phyloP scores from a whole-genome alignment of 1,139 yeast genomes.

The Magnusiomyces sp. region DNA sequence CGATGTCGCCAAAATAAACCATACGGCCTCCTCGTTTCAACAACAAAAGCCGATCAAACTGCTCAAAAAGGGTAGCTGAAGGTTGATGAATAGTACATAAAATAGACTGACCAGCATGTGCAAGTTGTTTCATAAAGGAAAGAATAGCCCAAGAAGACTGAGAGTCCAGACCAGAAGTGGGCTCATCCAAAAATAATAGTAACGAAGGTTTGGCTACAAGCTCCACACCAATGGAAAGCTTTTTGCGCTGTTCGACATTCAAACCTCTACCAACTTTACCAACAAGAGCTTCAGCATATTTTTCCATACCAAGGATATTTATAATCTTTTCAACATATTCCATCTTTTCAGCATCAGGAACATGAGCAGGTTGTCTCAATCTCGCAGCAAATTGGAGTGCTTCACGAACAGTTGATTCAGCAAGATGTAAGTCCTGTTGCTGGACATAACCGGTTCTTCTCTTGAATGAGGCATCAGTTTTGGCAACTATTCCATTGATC shows the following conservation, averaged over 20 bases:
- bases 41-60: conserved; percentile 63
- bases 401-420: conserved; percentile 50
- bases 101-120: conserved; percentile 71
- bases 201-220: conserved; percentile 77
- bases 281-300: conserved; percentile 49
- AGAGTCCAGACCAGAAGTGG: conserved; percentile 53
- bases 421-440: conserved; percentile 53
- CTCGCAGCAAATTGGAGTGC: conserved; percentile 51
- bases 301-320: conserved; percentile 45
- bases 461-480: conserved; percentile 43
- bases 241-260: conserved; percentile 76
- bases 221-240: conserved; percentile 79
- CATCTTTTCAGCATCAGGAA: conserved; percentile 40
- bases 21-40: conserved; percentile 66
- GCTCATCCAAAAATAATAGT: conserved; percentile 65
- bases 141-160: conserved; percentile 46
- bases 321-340: conserved; percentile 52
- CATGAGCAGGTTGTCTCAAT: conserved; percentile 43
- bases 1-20: conserved; percentile 74
- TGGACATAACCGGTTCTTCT: conserved; percentile 56
- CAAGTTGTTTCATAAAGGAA: conserved; percentile 49
- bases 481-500: conserved; percentile 42
- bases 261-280: conserved; percentile 61
- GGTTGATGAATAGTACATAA: conserved; percentile 77
- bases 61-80: conserved; percentile 62